Evolutionary conservation across 192 early-diverging fungal species (phyloP), one percentile per base, ranked within the genome.

Genomic region (Coemansia reversa): DNA sequence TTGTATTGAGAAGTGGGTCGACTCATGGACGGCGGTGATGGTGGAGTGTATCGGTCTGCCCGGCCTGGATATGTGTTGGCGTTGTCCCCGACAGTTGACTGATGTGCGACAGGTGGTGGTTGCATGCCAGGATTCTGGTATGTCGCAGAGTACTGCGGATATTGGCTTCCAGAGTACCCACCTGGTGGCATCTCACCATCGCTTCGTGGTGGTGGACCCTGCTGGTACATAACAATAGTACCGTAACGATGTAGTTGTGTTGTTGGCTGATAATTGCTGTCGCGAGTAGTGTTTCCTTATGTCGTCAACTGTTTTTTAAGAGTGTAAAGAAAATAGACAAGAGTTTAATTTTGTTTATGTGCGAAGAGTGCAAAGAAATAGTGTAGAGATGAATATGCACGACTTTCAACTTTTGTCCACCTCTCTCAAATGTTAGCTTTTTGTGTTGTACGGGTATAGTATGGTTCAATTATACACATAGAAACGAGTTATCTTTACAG

Each of bases 1-100:
- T 57, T 57, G 30, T 55, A 62, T 9, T 58, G 60, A 25, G 62
- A 64, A 42, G 56, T 64, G 25, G 62, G 62, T 2, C 62, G 62
- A 54, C 53, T 56, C 53, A 56, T 55, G 18, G 54, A 2, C 4
- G 60, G 60, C 20, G 47, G 55, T n/a, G 55, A 24, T 12, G 67
- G 60, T 7, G 67, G 67, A 20, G 55, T 33, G 67, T 69, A 69
- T 45, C 55, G 25, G 7, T 25, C 52, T 18, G 62, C 14, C 14
- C 62, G 55, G 1, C 53, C 62, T 6, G 35, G 42, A 28, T 56
- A 64, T 6, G 62, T 63, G 22, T 59, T 20, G 25, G n/a, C 6
- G 51, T 53, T 63, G 42, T 27, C 29, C 1, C 60, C 51, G 22
- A 25, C 24, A 3, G 42, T 55, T 7, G 53, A 49, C 48, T 69